A percentile compares a stretch with the other conserved stretches of the same genome.
Evolutionary conservation across 1,139 yeast species (phyloP).

Genomic region (Scheffersomyces quercinus): DNA sequence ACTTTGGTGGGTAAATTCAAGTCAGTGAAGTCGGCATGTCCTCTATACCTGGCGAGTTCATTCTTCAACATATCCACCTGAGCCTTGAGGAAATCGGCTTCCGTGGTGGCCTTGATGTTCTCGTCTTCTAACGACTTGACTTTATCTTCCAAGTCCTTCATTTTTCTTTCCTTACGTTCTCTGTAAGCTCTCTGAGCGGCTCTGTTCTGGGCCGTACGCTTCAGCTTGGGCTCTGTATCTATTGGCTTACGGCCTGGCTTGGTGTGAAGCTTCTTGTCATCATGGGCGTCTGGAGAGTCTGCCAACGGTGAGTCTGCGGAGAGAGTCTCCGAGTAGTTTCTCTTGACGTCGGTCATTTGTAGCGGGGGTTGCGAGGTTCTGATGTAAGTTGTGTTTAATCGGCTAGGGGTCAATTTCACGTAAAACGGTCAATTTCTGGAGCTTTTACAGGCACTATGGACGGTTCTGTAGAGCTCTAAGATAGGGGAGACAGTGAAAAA

Average conservation of each 20-base stretch:
- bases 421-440: too few relatives aligned
- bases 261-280: slow-evolving; percentile 40
- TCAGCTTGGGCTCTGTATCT: slow-evolving; percentile 77
- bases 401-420: too few relatives aligned
- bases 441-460: too few relatives aligned
- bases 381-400: too few relatives aligned
- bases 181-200: slow-evolving; percentile 98
- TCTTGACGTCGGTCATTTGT: slow-evolving; percentile 37
- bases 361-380: too few relatives aligned
- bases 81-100: slow-evolving; percentile 69
- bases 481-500: too few relatives aligned
- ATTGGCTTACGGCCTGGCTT: slow-evolving; percentile 68
- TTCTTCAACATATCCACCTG: slow-evolving; percentile 75
- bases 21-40: slow-evolving; percentile 40
- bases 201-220: slow-evolving; percentile 93
- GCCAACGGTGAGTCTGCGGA: slow-evolving; percentile 10
- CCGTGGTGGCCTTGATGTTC: slow-evolving; percentile 62
- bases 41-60: slow-evolving; percentile 69
- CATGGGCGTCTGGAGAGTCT: slow-evolving; percentile 24
- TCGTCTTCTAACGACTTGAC: slow-evolving; percentile 71
- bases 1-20: slow-evolving; percentile 34
- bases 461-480: too few relatives aligned
- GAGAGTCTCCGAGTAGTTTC: slow-evolving; percentile 31
- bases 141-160: slow-evolving; percentile 83
- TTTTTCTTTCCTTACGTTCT: slow-evolving; percentile 85